Evolutionary conservation across 2,329 filamentous ascomycete genomes (phyloP), one percentile per base, ranked within the genome.

Genomic region (Talaromyces verruculosus): DNA sequence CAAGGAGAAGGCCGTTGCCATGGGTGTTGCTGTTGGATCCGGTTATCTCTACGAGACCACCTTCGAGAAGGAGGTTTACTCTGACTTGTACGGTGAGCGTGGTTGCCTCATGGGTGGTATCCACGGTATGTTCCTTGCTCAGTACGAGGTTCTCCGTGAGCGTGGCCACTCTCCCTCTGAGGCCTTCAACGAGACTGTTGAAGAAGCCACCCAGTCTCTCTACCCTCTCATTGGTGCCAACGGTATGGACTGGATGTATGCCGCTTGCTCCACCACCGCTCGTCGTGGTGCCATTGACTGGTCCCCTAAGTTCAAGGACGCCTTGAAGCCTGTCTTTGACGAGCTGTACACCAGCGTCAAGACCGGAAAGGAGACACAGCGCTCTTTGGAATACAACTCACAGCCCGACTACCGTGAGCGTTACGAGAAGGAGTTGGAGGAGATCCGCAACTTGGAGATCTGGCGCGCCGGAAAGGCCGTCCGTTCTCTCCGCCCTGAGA

Each of bases 231-330:
- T 99, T 78, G 95, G 94, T 78, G 88, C 88, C 83, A 91, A 98
- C 84, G 95, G 95, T 78, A 98, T 99, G 95, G 95, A 99, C 87
- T 99, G 96, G 93, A 99, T 99, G 95, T 99, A 96, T 86, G 93
- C 94, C 81, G 95, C 95, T 73, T 99, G 95, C 91, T 98, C 94
- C 70, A 99, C 95, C 79, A 99, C 95, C 67, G 95, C 95, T 78
- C 92, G 95, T 78, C 93, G 95, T 79, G 95, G 95, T 83, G 95
- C 95, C 84, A 96, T 99, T 80, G 95, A 99, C 88, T 99, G 95
- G 95, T 94, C 90, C 80, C 89, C 90, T 82, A 87, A 87, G 80
- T 99, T 99, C 92, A 97, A 97, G 91, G 91, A 94, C 74, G 93
- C 91, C 79, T 88, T 99, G 79, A 98, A 98, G 91, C 95, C 95